These are phyloP conservation scores for Solanum chaucha DNA, from an alignment of 257 asterid species.

Conservation along the genomic window DNA sequence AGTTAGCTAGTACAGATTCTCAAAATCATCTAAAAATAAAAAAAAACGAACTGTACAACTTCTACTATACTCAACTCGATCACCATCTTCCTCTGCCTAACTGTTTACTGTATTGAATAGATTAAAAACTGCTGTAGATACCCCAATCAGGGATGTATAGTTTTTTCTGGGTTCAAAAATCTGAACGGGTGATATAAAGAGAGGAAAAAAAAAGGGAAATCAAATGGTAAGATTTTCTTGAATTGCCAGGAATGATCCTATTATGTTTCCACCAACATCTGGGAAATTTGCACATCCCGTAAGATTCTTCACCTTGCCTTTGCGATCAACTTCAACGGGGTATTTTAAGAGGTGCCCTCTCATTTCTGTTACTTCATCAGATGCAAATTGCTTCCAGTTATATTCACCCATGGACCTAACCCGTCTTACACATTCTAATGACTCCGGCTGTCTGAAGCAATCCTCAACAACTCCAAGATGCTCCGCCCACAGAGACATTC, in stretches of 20 bases:
- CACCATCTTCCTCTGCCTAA: not conserved
- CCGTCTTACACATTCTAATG: constrained; percentile 76
- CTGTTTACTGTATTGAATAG: not conserved
- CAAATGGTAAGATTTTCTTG: constrained; percentile 88
- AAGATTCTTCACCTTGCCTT: constrained; percentile 69
- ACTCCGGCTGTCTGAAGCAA: constrained; percentile 68
- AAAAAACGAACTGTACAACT: not conserved
- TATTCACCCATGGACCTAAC: constrained; percentile 70
- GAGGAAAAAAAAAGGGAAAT: not conserved
- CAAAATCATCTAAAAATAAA: not conserved
- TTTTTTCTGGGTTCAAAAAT: not conserved
- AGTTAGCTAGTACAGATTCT: not conserved
- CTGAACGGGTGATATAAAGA: not conserved
- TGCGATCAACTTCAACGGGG: constrained; percentile 79
- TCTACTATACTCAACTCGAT: not conserved
- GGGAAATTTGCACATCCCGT: constrained; percentile 73
- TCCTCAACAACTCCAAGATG: constrained; percentile 84
- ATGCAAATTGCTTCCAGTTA: constrained; percentile 75
- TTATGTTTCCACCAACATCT: constrained; percentile 83
- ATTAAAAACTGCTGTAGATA: not conserved
- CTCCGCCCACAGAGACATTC: constrained; percentile 99
- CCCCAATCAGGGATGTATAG: not conserved
- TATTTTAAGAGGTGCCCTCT: constrained; percentile 81
- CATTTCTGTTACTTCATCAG: constrained; percentile 67
- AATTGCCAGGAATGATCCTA: constrained; percentile 78